phyloP scores from a whole-genome alignment of 179 eudicot species.

The Drosera spatulata region DNA sequence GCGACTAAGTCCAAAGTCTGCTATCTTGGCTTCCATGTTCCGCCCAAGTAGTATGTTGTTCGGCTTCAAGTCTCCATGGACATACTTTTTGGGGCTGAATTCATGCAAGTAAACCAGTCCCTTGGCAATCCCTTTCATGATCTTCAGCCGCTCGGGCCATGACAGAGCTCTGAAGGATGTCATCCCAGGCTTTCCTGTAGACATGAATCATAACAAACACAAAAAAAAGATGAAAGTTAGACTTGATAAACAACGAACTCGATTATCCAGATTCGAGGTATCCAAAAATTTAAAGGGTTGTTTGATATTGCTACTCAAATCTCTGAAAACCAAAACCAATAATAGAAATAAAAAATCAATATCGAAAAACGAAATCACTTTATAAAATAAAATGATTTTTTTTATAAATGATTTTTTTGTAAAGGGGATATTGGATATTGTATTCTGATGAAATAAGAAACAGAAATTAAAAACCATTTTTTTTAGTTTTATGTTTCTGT shows the following conservation, averaged over 20 bases:
- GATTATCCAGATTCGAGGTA: too few species aligned
- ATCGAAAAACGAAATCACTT: too few species aligned
- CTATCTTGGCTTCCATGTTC: conserved; percentile 67
- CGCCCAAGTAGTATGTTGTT: conserved; percentile 62
- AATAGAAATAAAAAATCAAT: too few species aligned
- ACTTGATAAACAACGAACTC: not conserved
- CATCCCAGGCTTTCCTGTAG: conserved; percentile 66
- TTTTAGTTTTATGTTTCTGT: too few species aligned
- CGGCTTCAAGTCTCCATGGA: conserved; percentile 91
- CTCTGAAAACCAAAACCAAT: too few species aligned
- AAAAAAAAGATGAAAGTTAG: not conserved
- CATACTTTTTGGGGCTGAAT: conserved; percentile 86
- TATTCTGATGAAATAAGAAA: too few species aligned
- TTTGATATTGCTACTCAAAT: too few species aligned
- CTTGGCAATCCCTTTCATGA: conserved; percentile 72
- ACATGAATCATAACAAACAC: conserved; percentile 5
- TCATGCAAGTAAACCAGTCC: conserved; percentile 85
- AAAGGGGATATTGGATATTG: too few species aligned
- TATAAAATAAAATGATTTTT: too few species aligned
- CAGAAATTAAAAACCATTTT: too few species aligned
- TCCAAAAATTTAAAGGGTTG: too few species aligned
- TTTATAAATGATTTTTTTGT: too few species aligned
- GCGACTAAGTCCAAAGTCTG: conserved; percentile 90
- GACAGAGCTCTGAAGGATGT: conserved; percentile 53
- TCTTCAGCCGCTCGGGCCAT: conserved; percentile 58